Conservation (phyloP, 2,329 filamentous ascomycete species). For the Fusarium miscanthi region DNA sequence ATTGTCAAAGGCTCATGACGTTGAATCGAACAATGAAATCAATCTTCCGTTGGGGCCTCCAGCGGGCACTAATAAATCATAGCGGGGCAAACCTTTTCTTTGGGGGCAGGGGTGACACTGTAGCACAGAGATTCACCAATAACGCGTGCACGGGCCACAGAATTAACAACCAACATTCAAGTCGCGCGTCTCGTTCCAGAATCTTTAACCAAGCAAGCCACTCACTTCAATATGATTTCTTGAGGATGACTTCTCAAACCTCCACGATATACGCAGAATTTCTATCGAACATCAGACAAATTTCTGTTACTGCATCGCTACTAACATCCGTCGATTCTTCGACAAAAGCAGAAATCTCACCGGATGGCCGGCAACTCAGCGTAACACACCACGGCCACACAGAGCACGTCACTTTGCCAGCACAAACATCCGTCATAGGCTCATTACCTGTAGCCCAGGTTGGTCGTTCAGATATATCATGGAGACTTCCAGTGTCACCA, state of each 20-base stretch:
- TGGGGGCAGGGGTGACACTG: slow-evolving; percentile 30
- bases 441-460: slow-evolving; percentile 53
- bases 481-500: slow-evolving; percentile 62
- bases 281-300: slow-evolving; percentile 71
- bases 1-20: slow-evolving; percentile 37
- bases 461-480: slow-evolving; percentile 56
- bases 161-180: slow-evolving; percentile 23
- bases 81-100: slow-evolving; percentile 42
- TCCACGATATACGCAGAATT: slow-evolving; percentile 71
- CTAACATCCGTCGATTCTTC: slow-evolving; percentile 55
- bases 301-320: slow-evolving; percentile 68
- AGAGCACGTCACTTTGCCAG: slow-evolving; percentile 57
- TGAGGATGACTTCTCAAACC: slow-evolving; percentile 28
- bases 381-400: slow-evolving; percentile 59
- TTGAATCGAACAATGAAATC: slow-evolving; percentile 30
- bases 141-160: slow-evolving; percentile 38
- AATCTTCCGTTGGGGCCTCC: slow-evolving; percentile 42
- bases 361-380: slow-evolving; percentile 58
- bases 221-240: not conserved
- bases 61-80: slow-evolving; percentile 41
- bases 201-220: not conserved
- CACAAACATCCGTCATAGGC: slow-evolving; percentile 49
- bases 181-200: slow-evolving; percentile 11
- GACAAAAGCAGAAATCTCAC: slow-evolving; percentile 58
- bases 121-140: slow-evolving; percentile 1